A percentile compares a stretch with the other conserved stretches of the same genome.
Conservation (phyloP, 768 basidiomycete species). For the Omphalotus guepiniiformis region DNA sequence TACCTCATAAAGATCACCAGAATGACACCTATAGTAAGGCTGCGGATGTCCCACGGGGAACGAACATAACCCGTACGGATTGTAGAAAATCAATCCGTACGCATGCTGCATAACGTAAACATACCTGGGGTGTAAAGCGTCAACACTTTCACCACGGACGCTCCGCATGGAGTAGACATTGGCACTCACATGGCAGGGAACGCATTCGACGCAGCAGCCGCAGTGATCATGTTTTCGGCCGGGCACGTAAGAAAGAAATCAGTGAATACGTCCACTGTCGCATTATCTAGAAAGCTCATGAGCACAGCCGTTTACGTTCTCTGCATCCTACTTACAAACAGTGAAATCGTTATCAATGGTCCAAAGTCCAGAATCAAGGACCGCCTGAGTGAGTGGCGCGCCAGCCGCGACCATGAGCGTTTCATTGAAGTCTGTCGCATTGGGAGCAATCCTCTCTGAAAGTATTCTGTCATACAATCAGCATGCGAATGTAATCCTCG, state of each 20-base stretch:
- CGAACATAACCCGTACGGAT: slow-evolving; percentile 14
- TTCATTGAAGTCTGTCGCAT: slow-evolving; percentile 13
- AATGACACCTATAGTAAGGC: slow-evolving; percentile 19
- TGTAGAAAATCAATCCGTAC: slow-evolving; percentile 14
- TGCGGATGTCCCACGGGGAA: slow-evolving; percentile 15
- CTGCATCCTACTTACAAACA: slow-evolving; percentile 10
- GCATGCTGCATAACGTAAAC: slow-evolving; percentile 15
- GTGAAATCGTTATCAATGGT: slow-evolving; percentile 7
- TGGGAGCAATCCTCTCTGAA: slow-evolving; percentile 10
- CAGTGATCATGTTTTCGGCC: slow-evolving; percentile 12
- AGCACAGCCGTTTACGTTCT: background rate
- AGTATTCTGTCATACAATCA: slow-evolving; percentile 6
- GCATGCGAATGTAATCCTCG: background rate
- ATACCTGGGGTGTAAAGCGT: slow-evolving; percentile 4
- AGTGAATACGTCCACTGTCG: slow-evolving; percentile 11
- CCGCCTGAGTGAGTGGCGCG: background rate
- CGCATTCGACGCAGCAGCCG: slow-evolving; percentile 9
- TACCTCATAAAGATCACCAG: slow-evolving; percentile 17
- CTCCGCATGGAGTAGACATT: background rate
- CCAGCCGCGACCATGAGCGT: slow-evolving; percentile 5
- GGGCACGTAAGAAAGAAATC: slow-evolving; percentile 13
- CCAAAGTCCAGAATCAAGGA: slow-evolving; percentile 15
- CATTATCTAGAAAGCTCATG: slow-evolving; percentile 9
- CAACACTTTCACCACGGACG: background rate
- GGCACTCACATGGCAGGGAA: slow-evolving; percentile 15